Percentiles rank a stretch among this genome's conserved stretches.
These are phyloP conservation scores for Curvularia hawaiiensis DNA, from an alignment of 2,329 filamentous ascomycete species.

Conservation along the genomic window DNA sequence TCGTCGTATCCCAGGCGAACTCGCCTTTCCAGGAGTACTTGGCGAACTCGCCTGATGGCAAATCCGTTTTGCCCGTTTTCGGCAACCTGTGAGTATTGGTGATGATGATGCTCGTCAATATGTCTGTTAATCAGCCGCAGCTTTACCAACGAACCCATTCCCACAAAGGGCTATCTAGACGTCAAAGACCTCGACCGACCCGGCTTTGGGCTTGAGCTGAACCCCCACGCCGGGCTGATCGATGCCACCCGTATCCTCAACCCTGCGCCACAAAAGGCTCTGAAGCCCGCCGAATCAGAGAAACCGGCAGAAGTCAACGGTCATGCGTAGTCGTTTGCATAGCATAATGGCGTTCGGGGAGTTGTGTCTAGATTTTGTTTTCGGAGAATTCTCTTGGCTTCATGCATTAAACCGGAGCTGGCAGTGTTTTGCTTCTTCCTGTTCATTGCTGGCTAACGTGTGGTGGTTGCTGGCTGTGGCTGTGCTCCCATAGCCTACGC, in stretches of 20 bases:
- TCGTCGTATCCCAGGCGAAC: conserved; percentile 91
- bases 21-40: conserved; percentile 96
- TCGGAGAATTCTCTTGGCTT: conserved; percentile 9
- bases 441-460: not conserved
- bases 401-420: conserved; percentile 11
- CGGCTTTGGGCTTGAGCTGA: conserved; percentile 87
- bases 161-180: conserved; percentile 76
- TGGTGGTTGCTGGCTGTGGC: not conserved
- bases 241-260: conserved; percentile 75
- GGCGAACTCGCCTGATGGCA: conserved; percentile 89
- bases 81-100: conserved; percentile 84
- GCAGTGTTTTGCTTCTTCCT: conserved; percentile 4
- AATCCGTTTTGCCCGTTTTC: conserved; percentile 88
- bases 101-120: not conserved
- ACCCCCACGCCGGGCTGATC: conserved; percentile 79
- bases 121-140: conserved; percentile 2
- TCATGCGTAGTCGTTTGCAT: conserved; percentile 17
- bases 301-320: conserved; percentile 28
- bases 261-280: conserved; percentile 59
- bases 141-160: conserved; percentile 18
- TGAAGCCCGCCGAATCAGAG: conserved; percentile 40
- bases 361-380: conserved; percentile 9
- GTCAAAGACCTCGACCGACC: conserved; percentile 83
- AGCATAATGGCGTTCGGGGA: conserved; percentile 16
- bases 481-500: not conserved